Conservation (phyloP, 495 filamentous ascomycete species). For the Hyaloscypha variabilis region DNA sequence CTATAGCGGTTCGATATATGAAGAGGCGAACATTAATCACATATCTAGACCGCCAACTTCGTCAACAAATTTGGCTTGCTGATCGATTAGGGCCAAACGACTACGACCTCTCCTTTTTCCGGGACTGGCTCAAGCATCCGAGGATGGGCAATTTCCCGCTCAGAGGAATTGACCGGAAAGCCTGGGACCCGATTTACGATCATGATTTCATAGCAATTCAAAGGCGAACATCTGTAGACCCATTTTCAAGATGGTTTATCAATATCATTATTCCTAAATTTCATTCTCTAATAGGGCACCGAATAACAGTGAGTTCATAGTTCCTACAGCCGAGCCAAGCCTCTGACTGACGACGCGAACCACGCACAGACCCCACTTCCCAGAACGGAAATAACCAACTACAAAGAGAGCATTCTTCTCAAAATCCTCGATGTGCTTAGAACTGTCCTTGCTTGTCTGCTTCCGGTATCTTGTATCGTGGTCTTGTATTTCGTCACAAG, state of each 20-base stretch:
- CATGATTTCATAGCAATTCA: neutral
- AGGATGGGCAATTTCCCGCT: neutral
- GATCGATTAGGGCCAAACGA: neutral
- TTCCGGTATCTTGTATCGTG: neutral
- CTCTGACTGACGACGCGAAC: too few species aligned
- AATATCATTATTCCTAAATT: neutral
- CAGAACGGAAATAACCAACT: neutral
- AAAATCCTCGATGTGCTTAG: neutral
- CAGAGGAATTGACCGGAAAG: neutral
- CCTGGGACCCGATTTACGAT: neutral
- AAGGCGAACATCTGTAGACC: neutral
- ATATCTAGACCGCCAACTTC: neutral
- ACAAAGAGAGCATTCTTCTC: neutral
- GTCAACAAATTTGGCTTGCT: neutral
- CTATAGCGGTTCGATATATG: neutral
- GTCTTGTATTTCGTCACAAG: neutral
- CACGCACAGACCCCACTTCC: too few species aligned
- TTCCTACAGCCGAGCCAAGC: too few species aligned
- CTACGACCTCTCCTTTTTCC: neutral
- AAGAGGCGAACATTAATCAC: neutral
- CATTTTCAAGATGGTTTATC: neutral
- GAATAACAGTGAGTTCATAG: neutral
- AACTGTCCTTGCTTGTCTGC: neutral
- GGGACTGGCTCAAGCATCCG: neutral
- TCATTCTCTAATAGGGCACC: neutral